Base-by-base conservation (phyloP, 495 filamentous ascomycete species). In the Recurvomyces mirabilis region DNA sequence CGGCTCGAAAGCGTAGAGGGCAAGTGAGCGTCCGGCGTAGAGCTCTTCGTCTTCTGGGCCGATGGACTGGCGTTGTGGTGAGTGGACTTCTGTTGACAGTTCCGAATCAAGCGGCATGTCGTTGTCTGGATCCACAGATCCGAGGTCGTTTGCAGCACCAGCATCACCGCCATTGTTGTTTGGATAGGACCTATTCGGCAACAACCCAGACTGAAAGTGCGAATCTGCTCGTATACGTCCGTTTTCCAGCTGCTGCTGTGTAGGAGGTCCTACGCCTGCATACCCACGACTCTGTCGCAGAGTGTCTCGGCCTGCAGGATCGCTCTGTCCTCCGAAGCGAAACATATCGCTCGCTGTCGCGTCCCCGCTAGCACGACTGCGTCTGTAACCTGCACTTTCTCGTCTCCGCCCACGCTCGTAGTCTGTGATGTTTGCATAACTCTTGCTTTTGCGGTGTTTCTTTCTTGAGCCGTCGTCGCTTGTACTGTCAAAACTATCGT, bases 1-100 rank as follows among this genome's bases (percentile, higher is more conserved):
- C 20, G 87, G 76, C 40, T 78, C 77, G 60, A 98, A 98, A 60
- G 94, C 86, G 57, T 93, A 98, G 11, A 98, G 70, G 4, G 91
- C 93, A 18, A 98, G 23, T 1, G 24, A 34, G 10, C 40, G 45
- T 2, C 51, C 51, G 21, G 51, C 51, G 41, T 45, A 54, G 12
- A 54, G 41, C 24, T 54, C 46, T 15, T 54, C 51, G 38, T 54
- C 51, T 13, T 49, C 46, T 15, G 50, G 50, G 20, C 44, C 74
- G 34, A 66, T 66, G 26, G 62, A 64, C 32, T 21, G 4, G 21
- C 43, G 38, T 6, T 29, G 40, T 5, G 28, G 53, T 26, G 21
- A 5, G 23, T 12, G 18, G 20, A 14, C 5, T 6, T 13, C 17
- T 9, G 15, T 71, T 68, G 26, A 21, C 45, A n/a, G n/a, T n/a